These are phyloP conservation scores for Piloderma croceum DNA, from an alignment of 768 basidiomycete species.

Conservation along the genomic window DNA sequence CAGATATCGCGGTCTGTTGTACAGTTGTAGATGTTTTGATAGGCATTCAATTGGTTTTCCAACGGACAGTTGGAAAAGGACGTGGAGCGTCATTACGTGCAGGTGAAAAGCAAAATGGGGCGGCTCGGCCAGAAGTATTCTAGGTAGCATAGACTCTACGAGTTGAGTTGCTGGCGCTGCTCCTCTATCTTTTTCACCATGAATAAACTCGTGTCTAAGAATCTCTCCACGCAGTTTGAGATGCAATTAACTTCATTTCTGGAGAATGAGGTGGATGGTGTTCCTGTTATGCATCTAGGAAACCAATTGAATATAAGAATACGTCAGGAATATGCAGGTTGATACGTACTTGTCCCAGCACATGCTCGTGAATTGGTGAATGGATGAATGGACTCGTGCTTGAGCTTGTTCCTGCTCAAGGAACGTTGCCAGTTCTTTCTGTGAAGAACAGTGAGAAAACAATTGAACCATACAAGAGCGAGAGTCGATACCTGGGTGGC, in stretches of 20 bases:
- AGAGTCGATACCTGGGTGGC: slow-evolving; percentile 76
- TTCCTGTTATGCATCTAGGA: slow-evolving; percentile 74
- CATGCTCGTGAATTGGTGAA: slow-evolving; percentile 75
- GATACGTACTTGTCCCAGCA: slow-evolving; percentile 86
- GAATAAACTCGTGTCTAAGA: slow-evolving; percentile 81
- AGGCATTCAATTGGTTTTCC: no score
- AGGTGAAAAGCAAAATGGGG: no score
- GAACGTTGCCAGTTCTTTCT: slow-evolving; percentile 83
- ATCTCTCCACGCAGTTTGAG: slow-evolving; percentile 85
- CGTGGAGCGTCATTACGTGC: no score
- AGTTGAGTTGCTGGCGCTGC: slow-evolving; percentile 47
- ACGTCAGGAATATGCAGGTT: slow-evolving; percentile 2
- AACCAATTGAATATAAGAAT: no score
- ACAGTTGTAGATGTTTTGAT: no score
- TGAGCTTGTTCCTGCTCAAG: slow-evolving; percentile 80
- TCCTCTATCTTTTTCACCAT: slow-evolving; percentile 63
- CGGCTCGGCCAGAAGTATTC: no score
- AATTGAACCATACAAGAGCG: no score
- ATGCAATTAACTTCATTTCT: slow-evolving; percentile 78
- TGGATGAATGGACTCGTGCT: slow-evolving; percentile 54
- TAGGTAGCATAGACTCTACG: no score
- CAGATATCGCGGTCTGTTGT: no score
- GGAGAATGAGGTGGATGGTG: slow-evolving; percentile 73
- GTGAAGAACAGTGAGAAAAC: slow-evolving; percentile 8
- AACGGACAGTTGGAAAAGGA: no score